Evolutionary conservation across 2,329 filamentous ascomycete genomes (phyloP).

Genomic region (Fusarium citri): DNA sequence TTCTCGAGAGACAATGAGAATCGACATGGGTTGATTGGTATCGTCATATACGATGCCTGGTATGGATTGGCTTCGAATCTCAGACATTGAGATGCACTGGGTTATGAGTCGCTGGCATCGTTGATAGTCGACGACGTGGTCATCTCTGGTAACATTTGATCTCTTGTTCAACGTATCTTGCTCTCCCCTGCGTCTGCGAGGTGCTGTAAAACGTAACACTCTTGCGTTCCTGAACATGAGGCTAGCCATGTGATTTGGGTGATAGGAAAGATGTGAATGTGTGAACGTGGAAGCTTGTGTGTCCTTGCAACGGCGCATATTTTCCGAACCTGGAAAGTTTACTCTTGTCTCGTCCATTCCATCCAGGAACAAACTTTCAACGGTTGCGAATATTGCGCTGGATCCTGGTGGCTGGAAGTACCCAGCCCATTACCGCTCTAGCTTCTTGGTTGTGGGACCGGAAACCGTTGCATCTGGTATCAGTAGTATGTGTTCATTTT

Average conservation of each 20-base stretch:
- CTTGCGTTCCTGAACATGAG: constrained; percentile 22
- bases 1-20: constrained; percentile 12
- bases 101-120: constrained; percentile 27
- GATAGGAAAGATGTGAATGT: constrained; percentile 18
- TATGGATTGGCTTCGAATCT: constrained; percentile 21
- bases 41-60: constrained; percentile 14
- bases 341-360: constrained; percentile 31
- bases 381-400: constrained; percentile 23
- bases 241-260: constrained; percentile 37
- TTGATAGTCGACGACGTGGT: constrained; percentile 30
- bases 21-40: constrained; percentile 10
- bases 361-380: constrained; percentile 33
- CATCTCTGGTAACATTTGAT: constrained; percentile 23
- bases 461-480: constrained; percentile 34
- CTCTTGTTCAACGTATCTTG: constrained; percentile 25
- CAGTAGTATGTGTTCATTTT: constrained; percentile 30
- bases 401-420: constrained; percentile 20
- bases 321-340: constrained; percentile 31
- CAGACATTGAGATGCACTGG: constrained; percentile 20
- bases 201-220: constrained; percentile 29
- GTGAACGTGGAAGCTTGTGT: constrained; percentile 16
- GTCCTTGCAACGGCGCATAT: constrained; percentile 14
- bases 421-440: constrained; percentile 21
- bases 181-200: constrained; percentile 32
- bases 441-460: constrained; percentile 39